Evolutionary conservation across 1,284 basidiomycete genomes (phyloP).

Genomic region (Hymenochaete sp.): DNA sequence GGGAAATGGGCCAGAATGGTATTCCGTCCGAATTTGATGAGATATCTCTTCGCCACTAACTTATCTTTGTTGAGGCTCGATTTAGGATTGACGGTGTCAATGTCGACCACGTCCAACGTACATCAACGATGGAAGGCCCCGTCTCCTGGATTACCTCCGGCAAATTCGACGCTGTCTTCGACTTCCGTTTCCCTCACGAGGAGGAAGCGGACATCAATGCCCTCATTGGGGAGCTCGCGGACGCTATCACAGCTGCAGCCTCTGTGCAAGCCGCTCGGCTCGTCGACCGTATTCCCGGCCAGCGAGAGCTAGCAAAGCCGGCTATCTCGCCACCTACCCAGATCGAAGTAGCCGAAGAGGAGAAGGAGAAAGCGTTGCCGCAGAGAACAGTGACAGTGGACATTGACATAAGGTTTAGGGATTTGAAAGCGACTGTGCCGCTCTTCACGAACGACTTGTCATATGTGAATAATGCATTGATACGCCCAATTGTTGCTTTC

Average conservation of each 20-base stretch:
- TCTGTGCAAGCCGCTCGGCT: slow-evolving; percentile 39
- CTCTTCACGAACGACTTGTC: slow-evolving; percentile 82
- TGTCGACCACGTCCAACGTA: slow-evolving; percentile 91
- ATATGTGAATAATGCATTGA: slow-evolving; percentile 90
- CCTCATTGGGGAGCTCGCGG: slow-evolving; percentile 86
- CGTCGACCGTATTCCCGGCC: slow-evolving; percentile 77
- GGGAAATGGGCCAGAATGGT: slow-evolving; percentile 87
- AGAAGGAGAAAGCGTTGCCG: too few relatives aligned
- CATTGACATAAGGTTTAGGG: slow-evolving; percentile 91
- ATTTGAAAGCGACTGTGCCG: slow-evolving; percentile 93
- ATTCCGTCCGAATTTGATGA: not conserved
- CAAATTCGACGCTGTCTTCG: slow-evolving; percentile 92
- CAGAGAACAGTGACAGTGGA: slow-evolving; percentile 65
- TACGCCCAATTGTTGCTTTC: slow-evolving; percentile 95
- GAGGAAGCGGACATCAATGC: slow-evolving; percentile 75
- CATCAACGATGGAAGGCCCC: slow-evolving; percentile 77
- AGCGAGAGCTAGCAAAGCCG: slow-evolving; percentile 79
- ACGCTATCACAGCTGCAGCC: slow-evolving; percentile 56
- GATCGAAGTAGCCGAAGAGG: too few relatives aligned
- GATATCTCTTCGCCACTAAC: slow-evolving; percentile 10
- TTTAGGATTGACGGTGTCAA: slow-evolving; percentile 96
- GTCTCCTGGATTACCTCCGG: slow-evolving; percentile 97
- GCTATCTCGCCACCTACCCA: slow-evolving; percentile 63
- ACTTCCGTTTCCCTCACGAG: slow-evolving; percentile 92
- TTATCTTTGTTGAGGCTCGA: slow-evolving; percentile 55